These are phyloP conservation scores for Aspergillus ostianus DNA, from an alignment of 495 filamentous ascomycete species.

Conservation along the genomic window DNA sequence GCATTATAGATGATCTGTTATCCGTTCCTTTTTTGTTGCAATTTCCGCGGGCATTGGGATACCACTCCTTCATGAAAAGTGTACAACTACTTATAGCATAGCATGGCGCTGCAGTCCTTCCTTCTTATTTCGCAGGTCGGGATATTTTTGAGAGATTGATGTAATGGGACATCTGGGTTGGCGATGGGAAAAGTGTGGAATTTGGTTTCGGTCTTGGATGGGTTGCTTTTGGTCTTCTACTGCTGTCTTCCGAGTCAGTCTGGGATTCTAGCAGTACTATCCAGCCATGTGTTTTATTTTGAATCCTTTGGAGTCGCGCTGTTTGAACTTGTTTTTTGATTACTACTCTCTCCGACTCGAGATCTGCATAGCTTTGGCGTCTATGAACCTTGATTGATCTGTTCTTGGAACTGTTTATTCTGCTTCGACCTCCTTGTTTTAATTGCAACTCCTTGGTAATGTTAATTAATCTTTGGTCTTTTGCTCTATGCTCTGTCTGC, in stretches of 20 bases:
- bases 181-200: constrained; percentile 22
- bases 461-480: not conserved
- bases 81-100: constrained; percentile 43
- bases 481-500: not conserved
- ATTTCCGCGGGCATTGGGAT: constrained; percentile 40
- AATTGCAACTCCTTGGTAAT: constrained; percentile 1
- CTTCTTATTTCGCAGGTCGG: constrained; percentile 41
- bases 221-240: constrained; percentile 8
- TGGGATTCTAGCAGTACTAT: not conserved
- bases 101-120: constrained; percentile 48
- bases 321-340: not conserved
- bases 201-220: constrained; percentile 10
- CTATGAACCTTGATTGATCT: constrained; percentile 9
- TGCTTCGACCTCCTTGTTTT: constrained; percentile 2
- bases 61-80: constrained; percentile 38
- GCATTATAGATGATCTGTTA: constrained; percentile 40
- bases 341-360: not conserved
- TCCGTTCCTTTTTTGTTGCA: constrained; percentile 42
- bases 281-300: constrained; percentile 3
- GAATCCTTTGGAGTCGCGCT: not conserved
- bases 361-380: constrained; percentile 21
- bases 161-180: constrained; percentile 24
- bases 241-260: not conserved
- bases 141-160: constrained; percentile 27
- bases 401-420: constrained; percentile 5